A percentile compares a stretch with the other conserved stretches of the same genome.
These are phyloP conservation scores for Hirschioporus abietinus DNA, from an alignment of 768 basidiomycete species.

Conservation along the genomic window DNA sequence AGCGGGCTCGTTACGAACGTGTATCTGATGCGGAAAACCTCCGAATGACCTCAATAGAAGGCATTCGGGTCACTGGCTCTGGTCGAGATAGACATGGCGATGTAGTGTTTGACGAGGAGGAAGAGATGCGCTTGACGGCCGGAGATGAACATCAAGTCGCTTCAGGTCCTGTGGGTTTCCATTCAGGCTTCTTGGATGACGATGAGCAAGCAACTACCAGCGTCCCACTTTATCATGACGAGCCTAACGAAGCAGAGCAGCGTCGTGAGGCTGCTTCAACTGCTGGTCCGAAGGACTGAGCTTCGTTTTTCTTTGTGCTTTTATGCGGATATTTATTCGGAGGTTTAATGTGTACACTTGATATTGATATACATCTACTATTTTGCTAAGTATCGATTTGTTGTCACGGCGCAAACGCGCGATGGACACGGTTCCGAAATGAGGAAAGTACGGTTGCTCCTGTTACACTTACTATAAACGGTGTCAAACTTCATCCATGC, in stretches of 20 bases:
- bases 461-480: background rate
- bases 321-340: background rate
- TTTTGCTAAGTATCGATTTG: background rate
- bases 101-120: background rate
- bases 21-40: background rate
- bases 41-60: background rate
- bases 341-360: background rate
- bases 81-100: background rate
- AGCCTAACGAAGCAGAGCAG: conserved; percentile 29
- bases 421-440: background rate
- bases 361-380: background rate
- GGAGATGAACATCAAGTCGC: conserved; percentile 4
- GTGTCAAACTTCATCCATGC: background rate
- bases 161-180: conserved; percentile 41
- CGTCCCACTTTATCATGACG: conserved; percentile 44
- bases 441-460: background rate
- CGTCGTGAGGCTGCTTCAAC: background rate
- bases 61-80: background rate
- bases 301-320: background rate
- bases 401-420: background rate
- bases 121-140: background rate
- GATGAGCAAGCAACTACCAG: conserved; percentile 42
- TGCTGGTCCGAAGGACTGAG: background rate
- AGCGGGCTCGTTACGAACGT: background rate
- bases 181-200: conserved; percentile 81